Evolutionary conservation across 2,329 filamentous ascomycete genomes (phyloP).

Genomic region (Fusarium albosuccineum): DNA sequence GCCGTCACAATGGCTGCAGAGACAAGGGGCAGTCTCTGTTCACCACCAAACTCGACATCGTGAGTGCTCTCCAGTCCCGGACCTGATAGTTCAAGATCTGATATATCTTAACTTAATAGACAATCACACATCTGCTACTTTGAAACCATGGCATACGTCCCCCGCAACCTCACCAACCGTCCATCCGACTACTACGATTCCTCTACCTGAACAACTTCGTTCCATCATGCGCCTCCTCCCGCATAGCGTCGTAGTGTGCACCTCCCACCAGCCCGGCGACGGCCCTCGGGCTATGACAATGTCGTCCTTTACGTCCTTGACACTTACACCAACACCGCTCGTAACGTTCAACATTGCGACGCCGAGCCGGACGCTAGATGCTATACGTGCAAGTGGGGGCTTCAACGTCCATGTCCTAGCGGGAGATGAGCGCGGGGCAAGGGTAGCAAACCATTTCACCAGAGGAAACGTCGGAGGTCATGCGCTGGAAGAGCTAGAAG

Average conservation of each 20-base stretch:
- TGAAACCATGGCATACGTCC: constrained; percentile 47
- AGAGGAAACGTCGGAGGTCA: constrained; percentile 59
- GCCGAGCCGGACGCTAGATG: constrained; percentile 68
- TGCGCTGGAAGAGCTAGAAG: constrained; percentile 55
- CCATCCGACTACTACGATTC: constrained; percentile 49
- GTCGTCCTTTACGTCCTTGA: constrained; percentile 70
- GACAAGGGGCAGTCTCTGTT: neutral
- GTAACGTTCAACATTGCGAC: constrained; percentile 70
- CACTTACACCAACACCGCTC: constrained; percentile 63
- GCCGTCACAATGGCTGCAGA: constrained; percentile 8
- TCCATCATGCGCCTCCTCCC: constrained; percentile 66
- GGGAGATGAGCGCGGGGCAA: constrained; percentile 61
- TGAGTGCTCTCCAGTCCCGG: constrained; percentile 17
- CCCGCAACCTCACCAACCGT: constrained; percentile 51
- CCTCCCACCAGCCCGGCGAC: constrained; percentile 55
- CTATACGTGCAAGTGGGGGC: constrained; percentile 56
- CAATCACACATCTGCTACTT: constrained; percentile 33
- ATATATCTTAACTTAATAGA: constrained; percentile 29
- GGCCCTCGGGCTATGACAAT: constrained; percentile 67
- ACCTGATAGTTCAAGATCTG: constrained; percentile 8
- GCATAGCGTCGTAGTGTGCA: constrained; percentile 69
- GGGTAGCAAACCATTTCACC: constrained; percentile 66
- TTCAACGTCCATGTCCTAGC: constrained; percentile 70
- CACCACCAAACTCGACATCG: constrained; percentile 17
- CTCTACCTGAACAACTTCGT: constrained; percentile 63